Evolutionary conservation across 345 rosid genomes (phyloP), one percentile per base, ranked within the genome.

Genomic region (Rhizophora mangle): DNA sequence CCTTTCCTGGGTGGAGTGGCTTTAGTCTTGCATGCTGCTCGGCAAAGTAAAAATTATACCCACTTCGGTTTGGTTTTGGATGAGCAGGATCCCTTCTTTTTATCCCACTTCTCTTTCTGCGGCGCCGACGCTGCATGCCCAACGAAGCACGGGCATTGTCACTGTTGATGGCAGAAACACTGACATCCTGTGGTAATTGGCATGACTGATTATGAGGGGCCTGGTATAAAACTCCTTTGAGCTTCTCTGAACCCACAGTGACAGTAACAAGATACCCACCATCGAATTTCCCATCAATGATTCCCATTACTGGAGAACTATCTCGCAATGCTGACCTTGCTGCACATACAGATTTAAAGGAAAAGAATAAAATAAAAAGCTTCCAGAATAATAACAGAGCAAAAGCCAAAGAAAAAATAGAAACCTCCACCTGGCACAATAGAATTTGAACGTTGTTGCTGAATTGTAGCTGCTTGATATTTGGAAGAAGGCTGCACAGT

Each of bases 1-100:
- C 97, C 76, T 90, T 92, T 62, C 99, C 98, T 5, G 99, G 98
- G 75, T 92, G 81, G 55, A 90, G 94, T 2, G 94, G 96, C 71
- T 92, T 96, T 72, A 96, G 83, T 72, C 92, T 86, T 1, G 96
- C 97, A 8, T 92, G 96, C 75, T 96, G 99, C 78, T 96, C 99
- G 0, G 96, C 91, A 59, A 95, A 95, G 81, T 92, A 95, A 88
- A 95, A 95, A 81, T 92, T 95, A 29, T 95, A 95, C 0, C 98
- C 98, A 21, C 97, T 96, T 82, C 96, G 79, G 68, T 92, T 96
- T 0, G 98, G 96, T 57, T 96, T 92, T 0, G 99, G 99, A 82
- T 86, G 98, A 76, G 83, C 84, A 39, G 99, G 99, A 80, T 96
- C 99, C 55, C 98, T 87, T 75, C 89, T 89, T 75, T 82, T 90